Evolutionary conservation across 2,329 filamentous ascomycete species (phyloP).

Genomic region (Torrubiellomyces zombiae): DNA sequence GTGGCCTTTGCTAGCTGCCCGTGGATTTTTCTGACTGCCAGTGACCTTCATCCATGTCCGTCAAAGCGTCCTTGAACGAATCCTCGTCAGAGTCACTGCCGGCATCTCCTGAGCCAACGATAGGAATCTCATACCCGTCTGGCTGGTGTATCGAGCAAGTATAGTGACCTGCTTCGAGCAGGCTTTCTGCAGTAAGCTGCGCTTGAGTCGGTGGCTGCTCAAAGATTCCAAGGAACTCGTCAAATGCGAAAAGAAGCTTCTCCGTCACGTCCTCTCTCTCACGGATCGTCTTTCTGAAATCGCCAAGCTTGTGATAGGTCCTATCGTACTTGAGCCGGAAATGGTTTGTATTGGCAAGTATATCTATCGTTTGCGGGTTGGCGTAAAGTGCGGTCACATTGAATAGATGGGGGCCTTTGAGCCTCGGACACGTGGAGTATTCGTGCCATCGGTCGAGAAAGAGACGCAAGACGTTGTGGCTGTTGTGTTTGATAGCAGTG

Average conservation of each 20-base stretch:
- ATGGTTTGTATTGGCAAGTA: constrained; percentile 10
- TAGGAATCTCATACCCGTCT: no score
- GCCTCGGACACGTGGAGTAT: constrained; percentile 15
- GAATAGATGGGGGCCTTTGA: constrained; percentile 14
- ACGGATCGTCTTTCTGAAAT: constrained; percentile 2
- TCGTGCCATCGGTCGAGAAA: constrained; percentile 18
- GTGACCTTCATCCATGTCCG: no score
- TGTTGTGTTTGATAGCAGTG: constrained; percentile 17
- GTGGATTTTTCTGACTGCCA: no score
- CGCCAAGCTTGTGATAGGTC: constrained; percentile 7
- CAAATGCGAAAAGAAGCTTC: constrained; percentile 3
- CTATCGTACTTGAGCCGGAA: constrained; percentile 11
- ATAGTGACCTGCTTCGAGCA: constrained; percentile 2
- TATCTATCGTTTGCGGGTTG: constrained; percentile 12
- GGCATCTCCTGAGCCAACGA: no score
- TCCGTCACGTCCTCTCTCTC: constrained; percentile 1
- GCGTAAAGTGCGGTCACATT: constrained; percentile 12
- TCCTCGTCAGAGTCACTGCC: no score
- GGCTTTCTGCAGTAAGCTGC: constrained; percentile 1
- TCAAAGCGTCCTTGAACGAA: no score
- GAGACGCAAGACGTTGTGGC: constrained; percentile 15
- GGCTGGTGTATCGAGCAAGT: no score
- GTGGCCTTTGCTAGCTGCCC: no score
- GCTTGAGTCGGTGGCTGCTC: not conserved
- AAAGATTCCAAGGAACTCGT: constrained; percentile 2